Conservation (phyloP, 2,329 filamentous ascomycete genomes). For the Cylindrodendrum hubeiense region DNA sequence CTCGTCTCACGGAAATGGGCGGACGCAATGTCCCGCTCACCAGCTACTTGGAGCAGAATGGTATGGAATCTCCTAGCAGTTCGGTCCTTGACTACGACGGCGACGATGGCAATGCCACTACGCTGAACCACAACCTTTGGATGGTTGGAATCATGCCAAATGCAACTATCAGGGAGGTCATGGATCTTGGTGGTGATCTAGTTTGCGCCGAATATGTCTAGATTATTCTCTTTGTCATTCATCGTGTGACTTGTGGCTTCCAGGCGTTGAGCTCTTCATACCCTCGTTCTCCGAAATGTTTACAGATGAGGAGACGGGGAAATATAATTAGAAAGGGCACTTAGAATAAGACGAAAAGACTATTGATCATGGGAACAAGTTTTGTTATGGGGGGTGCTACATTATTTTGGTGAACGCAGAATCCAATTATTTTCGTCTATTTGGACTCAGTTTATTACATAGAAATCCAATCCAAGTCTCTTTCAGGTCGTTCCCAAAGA, state of each 20-base stretch:
- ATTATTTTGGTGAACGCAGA: too few species aligned
- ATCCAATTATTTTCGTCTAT: too few species aligned
- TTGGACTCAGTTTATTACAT: too few species aligned
- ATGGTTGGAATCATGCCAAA: conserved; percentile 21
- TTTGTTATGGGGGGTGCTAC: too few species aligned
- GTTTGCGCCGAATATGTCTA: conserved; percentile 37
- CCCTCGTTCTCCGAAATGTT: not conserved
- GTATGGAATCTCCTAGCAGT: conserved; percentile 9
- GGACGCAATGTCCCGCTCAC: conserved; percentile 45
- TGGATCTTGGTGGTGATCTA: conserved; percentile 32
- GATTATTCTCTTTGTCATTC: not conserved
- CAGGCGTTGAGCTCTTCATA: not conserved
- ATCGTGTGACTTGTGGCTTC: not conserved
- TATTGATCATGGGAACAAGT: not conserved
- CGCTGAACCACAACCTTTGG: conserved; percentile 30
- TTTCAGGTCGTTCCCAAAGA: conserved; percentile 6
- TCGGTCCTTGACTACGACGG: conserved; percentile 22
- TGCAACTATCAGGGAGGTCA: conserved; percentile 43
- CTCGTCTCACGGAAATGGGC: conserved; percentile 32
- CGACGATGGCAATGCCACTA: conserved; percentile 23
- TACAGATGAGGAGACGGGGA: not conserved
- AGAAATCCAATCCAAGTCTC: not conserved
- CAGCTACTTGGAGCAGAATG: conserved; percentile 14
- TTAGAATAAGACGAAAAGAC: not conserved
- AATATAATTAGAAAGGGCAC: not conserved